Evolutionary conservation across 176 grass and related monocot genomes (phyloP).

Genomic region (Oryza glumipatula): DNA sequence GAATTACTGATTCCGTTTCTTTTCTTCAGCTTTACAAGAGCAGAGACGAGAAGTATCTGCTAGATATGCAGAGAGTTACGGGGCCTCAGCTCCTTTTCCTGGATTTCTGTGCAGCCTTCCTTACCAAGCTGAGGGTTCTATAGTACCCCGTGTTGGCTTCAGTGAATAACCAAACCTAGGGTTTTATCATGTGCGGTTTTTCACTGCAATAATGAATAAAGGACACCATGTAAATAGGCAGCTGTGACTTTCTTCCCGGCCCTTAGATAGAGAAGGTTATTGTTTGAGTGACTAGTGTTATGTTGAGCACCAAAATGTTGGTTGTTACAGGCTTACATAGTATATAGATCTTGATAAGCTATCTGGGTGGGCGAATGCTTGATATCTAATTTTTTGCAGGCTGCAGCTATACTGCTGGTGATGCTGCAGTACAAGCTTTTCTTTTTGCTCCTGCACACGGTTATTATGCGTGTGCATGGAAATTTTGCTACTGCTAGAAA

Average conservation of each 20-base stretch:
- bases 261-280: constrained; percentile 30
- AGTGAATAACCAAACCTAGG: constrained; percentile 46
- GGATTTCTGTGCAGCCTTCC: constrained; percentile 85
- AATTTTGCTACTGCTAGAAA: background rate
- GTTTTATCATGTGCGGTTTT: constrained; percentile 36
- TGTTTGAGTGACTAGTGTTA: constrained; percentile 45
- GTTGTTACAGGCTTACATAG: constrained; percentile 11
- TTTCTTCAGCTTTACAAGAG: constrained; percentile 86
- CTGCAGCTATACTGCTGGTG: constrained; percentile 3
- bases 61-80: constrained; percentile 85
- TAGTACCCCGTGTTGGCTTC: constrained; percentile 34
- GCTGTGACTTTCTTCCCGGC: background rate
- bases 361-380: constrained; percentile 16
- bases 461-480: background rate
- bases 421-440: constrained; percentile 10
- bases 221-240: constrained; percentile 53
- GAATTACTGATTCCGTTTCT: constrained; percentile 23
- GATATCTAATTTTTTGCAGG: constrained; percentile 13
- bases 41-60: constrained; percentile 82
- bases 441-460: background rate
- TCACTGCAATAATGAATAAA: constrained; percentile 45
- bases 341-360: constrained; percentile 33
- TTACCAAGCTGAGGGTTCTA: constrained; percentile 84
- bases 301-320: constrained; percentile 28
- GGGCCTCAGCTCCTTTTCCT: constrained; percentile 87